phyloP scores from a whole-genome alignment of 768 basidiomycete species.

The Polyporus arcularius region DNA sequence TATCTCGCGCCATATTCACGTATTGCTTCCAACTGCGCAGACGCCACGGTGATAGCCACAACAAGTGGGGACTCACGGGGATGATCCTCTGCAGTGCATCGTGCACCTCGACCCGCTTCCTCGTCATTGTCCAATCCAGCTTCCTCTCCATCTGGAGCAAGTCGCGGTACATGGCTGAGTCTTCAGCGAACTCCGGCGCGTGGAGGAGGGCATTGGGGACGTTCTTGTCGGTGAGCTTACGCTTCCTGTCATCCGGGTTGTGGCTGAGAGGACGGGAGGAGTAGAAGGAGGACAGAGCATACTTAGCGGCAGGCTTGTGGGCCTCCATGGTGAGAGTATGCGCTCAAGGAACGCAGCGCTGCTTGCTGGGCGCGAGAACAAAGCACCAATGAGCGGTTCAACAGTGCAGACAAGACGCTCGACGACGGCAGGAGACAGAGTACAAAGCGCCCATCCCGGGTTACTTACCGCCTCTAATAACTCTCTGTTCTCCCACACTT shows the following conservation, averaged over 20 bases:
- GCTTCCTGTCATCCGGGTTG: constrained; percentile 48
- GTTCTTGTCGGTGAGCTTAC: constrained; percentile 78
- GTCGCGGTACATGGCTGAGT: constrained; percentile 85
- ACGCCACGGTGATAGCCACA: not conserved
- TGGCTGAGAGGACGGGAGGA: constrained; percentile 9
- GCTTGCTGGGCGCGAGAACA: not conserved
- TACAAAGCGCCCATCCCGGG: no score
- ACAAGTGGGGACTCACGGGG: constrained; percentile 46
- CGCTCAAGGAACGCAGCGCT: not conserved
- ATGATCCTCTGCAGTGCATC: constrained; percentile 80
- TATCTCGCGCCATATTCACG: not conserved
- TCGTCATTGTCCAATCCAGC: constrained; percentile 92
- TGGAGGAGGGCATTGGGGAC: constrained; percentile 78
- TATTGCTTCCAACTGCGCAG: not conserved
- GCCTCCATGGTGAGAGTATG: constrained; percentile 19
- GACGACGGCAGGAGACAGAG: not conserved
- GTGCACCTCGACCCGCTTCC: constrained; percentile 89
- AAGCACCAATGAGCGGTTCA: not conserved
- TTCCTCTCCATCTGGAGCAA: constrained; percentile 87
- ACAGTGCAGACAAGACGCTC: not conserved
- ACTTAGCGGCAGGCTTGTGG: constrained; percentile 26
- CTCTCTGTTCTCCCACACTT: no score
- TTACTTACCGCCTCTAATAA: no score
- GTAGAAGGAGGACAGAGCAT: constrained; percentile 16
- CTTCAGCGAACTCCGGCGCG: constrained; percentile 72